Base-by-base conservation (phyloP, 75 land plant genomes). In the Sequoiadendron giganteum region DNA sequence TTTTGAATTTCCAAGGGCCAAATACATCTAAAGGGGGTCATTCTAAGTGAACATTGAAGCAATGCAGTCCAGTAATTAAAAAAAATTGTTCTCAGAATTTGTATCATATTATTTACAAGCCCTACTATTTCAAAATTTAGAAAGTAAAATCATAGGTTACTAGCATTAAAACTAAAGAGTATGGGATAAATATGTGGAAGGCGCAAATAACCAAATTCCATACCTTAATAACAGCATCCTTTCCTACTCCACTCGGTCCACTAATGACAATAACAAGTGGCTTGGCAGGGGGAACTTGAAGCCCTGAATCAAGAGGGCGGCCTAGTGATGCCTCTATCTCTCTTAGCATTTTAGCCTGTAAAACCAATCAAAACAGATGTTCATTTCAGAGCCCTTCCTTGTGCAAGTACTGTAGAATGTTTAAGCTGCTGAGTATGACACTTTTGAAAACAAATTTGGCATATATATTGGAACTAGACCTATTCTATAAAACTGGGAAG, bases 161-260 rank as follows among this genome's bases (percentile, higher is more conserved):
- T 10, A 82, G 5, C 84, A 82, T 42, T 42, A 16, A 86, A n/a
- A 86, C 10, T 30, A 13, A 4, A 75, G 11, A 25, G 34, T 81
- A 32, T 86, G 34, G n/a, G 28, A 70, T 19, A 32, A 85, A 48
- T 49, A 48, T 18, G 28, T 65, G 28, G 10, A 38, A 72, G 18
- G 78, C 15, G 15, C 40, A 54, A 76, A 54, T 16, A 83, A 30
- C 2, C 42, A 81, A 32, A 85, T 86, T 25, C 21, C 58, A 83
- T 55, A 94, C 95, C 94, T 94, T 97, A 85, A 98, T 96, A 78
- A 98, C 97, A 15, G 99, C 97, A 91, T 98, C 99, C 83, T 98
- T 98, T 70, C 99, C 99, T 65, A 96, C 99, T 19, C 99, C 99
- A 81, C 99, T 98, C 0, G 99, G 99, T 19, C 99, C 99, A 86